A percentile compares a stretch with the other conserved stretches of the same genome.
Evolutionary conservation across 164 flowering plant species (phyloP).

Genomic region (Vitis amurensis): DNA sequence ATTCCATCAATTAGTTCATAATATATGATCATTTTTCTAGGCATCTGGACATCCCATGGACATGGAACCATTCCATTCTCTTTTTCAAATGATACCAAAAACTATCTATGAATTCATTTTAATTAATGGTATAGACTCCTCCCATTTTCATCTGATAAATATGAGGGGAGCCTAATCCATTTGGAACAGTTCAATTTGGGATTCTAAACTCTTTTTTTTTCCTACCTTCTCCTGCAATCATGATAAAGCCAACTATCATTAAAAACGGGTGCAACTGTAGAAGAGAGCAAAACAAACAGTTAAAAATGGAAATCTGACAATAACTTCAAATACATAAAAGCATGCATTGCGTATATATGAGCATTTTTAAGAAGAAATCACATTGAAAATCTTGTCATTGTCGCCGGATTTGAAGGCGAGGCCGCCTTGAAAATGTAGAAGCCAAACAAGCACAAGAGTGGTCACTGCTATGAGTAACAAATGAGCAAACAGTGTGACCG

Average conservation of each 20-base stretch:
- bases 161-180: no score
- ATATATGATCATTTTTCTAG: no score
- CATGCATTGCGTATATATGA: background rate
- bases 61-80: no score
- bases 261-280: constrained; percentile 64
- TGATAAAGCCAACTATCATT: constrained; percentile 44
- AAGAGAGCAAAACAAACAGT: background rate
- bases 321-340: background rate
- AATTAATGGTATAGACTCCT: no score
- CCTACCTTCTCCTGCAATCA: constrained; percentile 66
- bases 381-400: constrained; percentile 42
- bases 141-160: no score
- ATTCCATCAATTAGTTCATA: no score
- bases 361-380: constrained; percentile 1
- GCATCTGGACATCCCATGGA: no score
- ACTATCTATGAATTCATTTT: no score
- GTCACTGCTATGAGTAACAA: constrained; percentile 42
- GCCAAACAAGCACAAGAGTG: constrained; percentile 60
- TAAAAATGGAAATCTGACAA: background rate
- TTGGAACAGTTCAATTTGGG: no score
- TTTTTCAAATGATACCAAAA: no score
- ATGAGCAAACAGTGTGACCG: constrained; percentile 44
- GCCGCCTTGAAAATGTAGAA: constrained; percentile 40
- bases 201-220: background rate
- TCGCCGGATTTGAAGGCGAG: constrained; percentile 39